Evolutionary conservation across 1,139 yeast genomes (phyloP), one percentile per base, ranked within the genome.

Genomic region (Yamadazyma membranifaciens): DNA sequence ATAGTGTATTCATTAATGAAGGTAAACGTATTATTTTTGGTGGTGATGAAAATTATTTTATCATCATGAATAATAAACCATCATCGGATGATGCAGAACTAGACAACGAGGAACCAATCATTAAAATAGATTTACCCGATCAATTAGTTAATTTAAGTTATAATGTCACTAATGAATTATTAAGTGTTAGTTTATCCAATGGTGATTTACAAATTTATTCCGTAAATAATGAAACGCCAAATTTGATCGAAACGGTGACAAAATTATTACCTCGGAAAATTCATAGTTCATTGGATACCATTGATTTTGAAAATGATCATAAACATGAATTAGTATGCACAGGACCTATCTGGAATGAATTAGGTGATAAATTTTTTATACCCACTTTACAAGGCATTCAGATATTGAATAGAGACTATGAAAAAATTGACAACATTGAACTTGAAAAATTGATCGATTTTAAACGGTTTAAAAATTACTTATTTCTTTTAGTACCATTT

Each of bases 31-130:
- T 80, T 3, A 78, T 87, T 1, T 74, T 82, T 41, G 92, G 88
- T 24, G 94, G 96, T 40, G 94, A 87, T 53, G 94, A 86, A 46
- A 73, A 77, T 39, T 78, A 80, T 45, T 67, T 86, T 41, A 68
- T 72, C 9, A 54, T 87, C 2, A 65, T 86, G 3, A 82, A 79
- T 45, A 20, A 20, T 6, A 7, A 7, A 20, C 7, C 24, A 6
- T 20, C 24, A 20, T 64, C 65, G 20, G 44, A 50, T 9, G n/a
- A n/a, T n/a, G 38, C 42, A 2, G 38, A 33, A 9, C 30, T n/a
- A 5, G 11, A 29, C 2, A 35, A 27, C 10, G 14, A 6, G 6
- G n/a, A 11, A 9, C 27, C 33, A 20, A 12, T 9, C 11, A 2
- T 30, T 1, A 39, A 40, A 9, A 51, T 81, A 15, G 56, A 63